These are phyloP conservation scores for Aurantiochytrium sp. DNA, from an alignment of 108 stramenopile genomes.

Conservation along the genomic window DNA sequence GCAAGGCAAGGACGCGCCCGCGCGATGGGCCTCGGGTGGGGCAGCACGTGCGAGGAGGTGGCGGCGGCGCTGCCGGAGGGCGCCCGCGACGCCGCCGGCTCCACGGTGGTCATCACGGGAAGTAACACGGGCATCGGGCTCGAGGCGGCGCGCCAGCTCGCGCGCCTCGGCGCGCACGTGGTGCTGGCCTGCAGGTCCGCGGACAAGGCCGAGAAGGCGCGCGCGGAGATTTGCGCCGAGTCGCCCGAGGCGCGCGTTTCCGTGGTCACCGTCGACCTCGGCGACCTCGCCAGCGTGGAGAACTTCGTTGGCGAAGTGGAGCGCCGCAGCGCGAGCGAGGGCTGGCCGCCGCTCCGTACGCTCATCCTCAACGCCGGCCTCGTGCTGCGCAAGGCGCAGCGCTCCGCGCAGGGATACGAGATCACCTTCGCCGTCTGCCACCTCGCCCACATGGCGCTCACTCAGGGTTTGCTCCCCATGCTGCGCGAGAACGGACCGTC, in stretches of 20 bases:
- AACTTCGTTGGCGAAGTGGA: background rate
- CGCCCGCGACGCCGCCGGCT: constrained; percentile 27
- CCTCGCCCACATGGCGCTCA: constrained; percentile 32
- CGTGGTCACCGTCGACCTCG: background rate
- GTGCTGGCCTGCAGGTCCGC: constrained; percentile 33
- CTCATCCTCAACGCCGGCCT: constrained; percentile 42
- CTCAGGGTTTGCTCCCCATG: background rate
- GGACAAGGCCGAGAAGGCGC: background rate
- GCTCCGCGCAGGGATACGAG: constrained; percentile 30
- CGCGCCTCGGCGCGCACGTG: constrained; percentile 64
- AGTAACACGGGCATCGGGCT: constrained; percentile 70
- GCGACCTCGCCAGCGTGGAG: background rate
- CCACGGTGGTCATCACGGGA: constrained; percentile 68
- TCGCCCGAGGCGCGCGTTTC: background rate
- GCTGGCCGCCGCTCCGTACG: constrained; percentile 29
- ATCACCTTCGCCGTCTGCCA: constrained; percentile 35
- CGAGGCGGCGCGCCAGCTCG: constrained; percentile 71
- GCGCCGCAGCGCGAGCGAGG: background rate
- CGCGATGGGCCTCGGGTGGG: background rate
- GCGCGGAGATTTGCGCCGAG: constrained; percentile 7
- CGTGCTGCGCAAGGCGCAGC: background rate
- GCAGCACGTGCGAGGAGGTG: constrained; percentile 24
- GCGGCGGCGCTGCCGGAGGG: background rate
- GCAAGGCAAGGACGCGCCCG: no score
- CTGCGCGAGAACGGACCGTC: background rate